Evolutionary conservation across 2,329 filamentous ascomycete species (phyloP), one percentile per base, ranked within the genome.

Genomic region (Scedosporium boydii): DNA sequence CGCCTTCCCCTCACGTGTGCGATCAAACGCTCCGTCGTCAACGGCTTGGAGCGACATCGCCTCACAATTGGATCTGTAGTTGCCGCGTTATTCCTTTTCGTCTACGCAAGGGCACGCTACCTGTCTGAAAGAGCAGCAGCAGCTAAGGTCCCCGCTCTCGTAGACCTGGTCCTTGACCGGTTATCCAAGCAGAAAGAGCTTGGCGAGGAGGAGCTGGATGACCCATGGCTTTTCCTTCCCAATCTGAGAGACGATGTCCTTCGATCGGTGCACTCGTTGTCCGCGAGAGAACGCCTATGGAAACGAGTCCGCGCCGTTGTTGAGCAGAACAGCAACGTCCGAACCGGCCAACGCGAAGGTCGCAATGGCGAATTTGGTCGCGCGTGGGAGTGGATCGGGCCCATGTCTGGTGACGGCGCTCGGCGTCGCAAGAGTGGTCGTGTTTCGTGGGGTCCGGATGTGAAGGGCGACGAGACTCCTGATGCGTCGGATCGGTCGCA

Each of bases 171-270:
- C 1, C 82, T 99, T 29, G 88, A 93, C 68, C 85, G 91, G 56
- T 83, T 99, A 16, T 88, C 90, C 10, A 86, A 83, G 42, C 93
- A 98, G 72, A 95, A 93, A 64, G 87, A 90, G 65, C 76, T 93
- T n/a, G 88, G 92, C 65, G 87, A 85, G 73, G 71, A 86, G 72
- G 73, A 82, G 73, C 64, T 87, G 60, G 83, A 86, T 18, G 93
- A 97, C 65, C 81, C 87, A 1, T 96, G 90, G 77, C 84, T 99
- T 65, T 90, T 91, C 70, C 84, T 97, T 68, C 90, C 90, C 0
- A 95, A 98, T 71, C 78, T 99, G 61, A 83, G 95, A 64, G 95
- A 99, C 70, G 93, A 98, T 70, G 88, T 99, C 3, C 80, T 99
- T 46, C 82, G 93, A 21, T 85, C 88, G 29, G 87, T 96, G 65